Evolutionary conservation across 148 eudicot genomes (phyloP).

Genomic region (Camellia lanceoleosa): DNA sequence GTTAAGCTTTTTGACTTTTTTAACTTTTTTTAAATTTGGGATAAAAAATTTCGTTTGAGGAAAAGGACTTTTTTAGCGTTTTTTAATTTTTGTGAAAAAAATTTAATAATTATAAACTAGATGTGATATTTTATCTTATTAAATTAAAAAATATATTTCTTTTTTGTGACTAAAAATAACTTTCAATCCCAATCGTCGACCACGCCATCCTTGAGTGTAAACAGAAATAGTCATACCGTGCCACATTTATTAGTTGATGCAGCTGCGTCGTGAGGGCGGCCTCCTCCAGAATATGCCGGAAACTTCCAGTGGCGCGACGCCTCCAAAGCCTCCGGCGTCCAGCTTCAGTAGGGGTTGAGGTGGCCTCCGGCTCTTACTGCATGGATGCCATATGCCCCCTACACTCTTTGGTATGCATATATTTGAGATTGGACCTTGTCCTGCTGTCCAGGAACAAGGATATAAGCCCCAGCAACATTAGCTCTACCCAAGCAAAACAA

Average conservation of each 20-base stretch:
- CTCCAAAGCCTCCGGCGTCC: constrained; percentile 33
- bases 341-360: background rate
- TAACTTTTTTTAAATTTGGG: no score
- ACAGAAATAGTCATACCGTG: constrained; percentile 17
- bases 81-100: no score
- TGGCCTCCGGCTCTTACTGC: constrained; percentile 15
- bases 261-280: background rate
- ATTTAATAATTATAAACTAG: no score
- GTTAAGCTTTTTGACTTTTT: no score
- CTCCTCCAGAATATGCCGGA: constrained; percentile 28
- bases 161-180: no score
- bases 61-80: no score
- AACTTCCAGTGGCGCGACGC: constrained; percentile 8
- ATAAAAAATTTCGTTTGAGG: no score
- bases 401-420: constrained; percentile 32
- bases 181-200: no score
- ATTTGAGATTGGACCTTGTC: constrained; percentile 33
- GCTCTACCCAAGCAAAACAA: constrained; percentile 35
- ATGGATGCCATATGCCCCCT: constrained; percentile 48
- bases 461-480: constrained; percentile 58
- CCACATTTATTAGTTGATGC: constrained; percentile 30
- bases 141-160: no score
- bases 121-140: no score
- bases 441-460: constrained; percentile 47
- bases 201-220: no score